phyloP scores from a whole-genome alignment of 208 protist species.

The Acanthamoeba castellanii region DNA sequence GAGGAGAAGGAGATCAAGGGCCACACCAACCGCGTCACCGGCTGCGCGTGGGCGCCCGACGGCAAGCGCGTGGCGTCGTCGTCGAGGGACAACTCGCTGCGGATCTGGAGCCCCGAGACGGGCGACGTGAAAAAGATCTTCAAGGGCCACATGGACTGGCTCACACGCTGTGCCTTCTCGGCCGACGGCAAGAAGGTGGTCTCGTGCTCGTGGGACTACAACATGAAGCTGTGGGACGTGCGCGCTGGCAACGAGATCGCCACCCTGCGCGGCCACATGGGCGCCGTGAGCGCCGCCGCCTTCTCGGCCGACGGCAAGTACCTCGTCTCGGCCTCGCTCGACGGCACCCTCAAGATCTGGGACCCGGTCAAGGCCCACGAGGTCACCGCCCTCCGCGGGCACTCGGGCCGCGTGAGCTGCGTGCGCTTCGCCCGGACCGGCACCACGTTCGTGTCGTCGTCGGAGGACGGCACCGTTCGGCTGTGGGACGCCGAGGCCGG shows the following conservation, averaged over 20 bases:
- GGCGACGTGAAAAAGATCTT: slow-evolving; percentile 71
- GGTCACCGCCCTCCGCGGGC: slow-evolving; percentile 75
- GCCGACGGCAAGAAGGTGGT: slow-evolving; percentile 48
- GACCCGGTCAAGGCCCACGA: slow-evolving; percentile 70
- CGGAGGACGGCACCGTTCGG: slow-evolving; percentile 75
- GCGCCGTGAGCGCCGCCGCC: slow-evolving; percentile 73
- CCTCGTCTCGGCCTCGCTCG: slow-evolving; percentile 79
- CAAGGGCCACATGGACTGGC: slow-evolving; percentile 77
- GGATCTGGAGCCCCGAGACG: slow-evolving; percentile 52
- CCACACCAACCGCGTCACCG: slow-evolving; percentile 72
- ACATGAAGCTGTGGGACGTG: slow-evolving; percentile 78
- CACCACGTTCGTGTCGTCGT: slow-evolving; percentile 61
- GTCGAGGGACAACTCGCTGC: slow-evolving; percentile 51
- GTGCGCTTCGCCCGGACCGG: slow-evolving; percentile 5
- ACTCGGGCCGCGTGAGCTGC: slow-evolving; percentile 79
- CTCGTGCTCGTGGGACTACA: slow-evolving; percentile 78
- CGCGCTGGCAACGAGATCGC: slow-evolving; percentile 20
- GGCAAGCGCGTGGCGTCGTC: slow-evolving; percentile 48
- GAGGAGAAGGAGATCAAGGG: slow-evolving; percentile 28
- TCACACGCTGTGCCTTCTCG: slow-evolving; percentile 67
- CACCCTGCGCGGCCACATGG: slow-evolving; percentile 74
- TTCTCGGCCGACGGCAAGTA: slow-evolving; percentile 79
- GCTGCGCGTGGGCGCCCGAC: slow-evolving; percentile 64
- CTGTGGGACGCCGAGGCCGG: slow-evolving; percentile 77
- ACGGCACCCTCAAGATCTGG: slow-evolving; percentile 85